Evolutionary conservation across 768 basidiomycete species (phyloP).

Genomic region (Gyrodon lividus): DNA sequence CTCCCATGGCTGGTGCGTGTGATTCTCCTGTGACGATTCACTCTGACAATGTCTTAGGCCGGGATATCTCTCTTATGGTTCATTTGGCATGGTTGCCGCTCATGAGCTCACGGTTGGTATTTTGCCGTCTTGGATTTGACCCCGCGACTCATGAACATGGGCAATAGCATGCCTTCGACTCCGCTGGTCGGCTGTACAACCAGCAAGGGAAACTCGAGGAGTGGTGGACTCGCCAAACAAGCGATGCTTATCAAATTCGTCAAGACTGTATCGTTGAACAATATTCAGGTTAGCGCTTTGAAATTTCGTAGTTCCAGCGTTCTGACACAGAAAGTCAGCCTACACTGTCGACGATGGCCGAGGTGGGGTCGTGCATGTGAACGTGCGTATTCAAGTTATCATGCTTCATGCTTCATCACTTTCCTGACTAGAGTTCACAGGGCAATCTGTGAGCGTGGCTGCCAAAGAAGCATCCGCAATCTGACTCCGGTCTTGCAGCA

Average conservation of each 20-base stretch:
- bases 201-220: constrained; percentile 82
- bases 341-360: constrained; percentile 86
- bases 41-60: constrained; percentile 56
- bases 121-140: neutral
- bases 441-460: constrained; percentile 65
- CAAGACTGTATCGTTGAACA: constrained; percentile 91
- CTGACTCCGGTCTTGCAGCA: constrained; percentile 44
- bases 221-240: constrained; percentile 93
- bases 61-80: constrained; percentile 83
- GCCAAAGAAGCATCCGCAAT: neutral
- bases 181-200: constrained; percentile 87
- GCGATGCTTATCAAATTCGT: constrained; percentile 75
- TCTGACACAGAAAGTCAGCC: constrained; percentile 35
- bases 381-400: constrained; percentile 49
- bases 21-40: neutral
- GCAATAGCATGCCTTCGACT: constrained; percentile 83
- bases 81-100: constrained; percentile 88
- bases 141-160: neutral
- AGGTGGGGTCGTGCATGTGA: constrained; percentile 81
- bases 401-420: neutral
- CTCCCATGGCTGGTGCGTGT: constrained; percentile 64
- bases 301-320: neutral
- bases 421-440: constrained; percentile 34
- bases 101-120: constrained; percentile 82
- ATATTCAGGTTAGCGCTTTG: constrained; percentile 65